Conservation (phyloP, 495 filamentous ascomycete species). For the Penicillium taxi region DNA sequence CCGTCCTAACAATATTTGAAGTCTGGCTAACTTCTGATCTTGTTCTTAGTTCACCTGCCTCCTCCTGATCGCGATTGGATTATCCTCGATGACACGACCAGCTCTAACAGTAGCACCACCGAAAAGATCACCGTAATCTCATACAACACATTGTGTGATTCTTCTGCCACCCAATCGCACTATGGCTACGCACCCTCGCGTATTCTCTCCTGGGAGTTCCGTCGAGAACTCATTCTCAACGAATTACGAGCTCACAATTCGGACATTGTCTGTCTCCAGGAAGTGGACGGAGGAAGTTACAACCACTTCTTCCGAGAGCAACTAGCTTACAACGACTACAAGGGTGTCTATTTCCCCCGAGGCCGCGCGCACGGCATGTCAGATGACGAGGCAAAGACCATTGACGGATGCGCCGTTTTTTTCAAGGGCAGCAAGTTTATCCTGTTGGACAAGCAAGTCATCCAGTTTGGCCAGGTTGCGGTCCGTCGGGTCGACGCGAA, state of each 20-base stretch:
- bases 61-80: slow-evolving; percentile 68
- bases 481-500: slow-evolving; percentile 94
- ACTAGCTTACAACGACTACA: slow-evolving; percentile 78
- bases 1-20: background rate
- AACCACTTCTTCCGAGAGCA: slow-evolving; percentile 79
- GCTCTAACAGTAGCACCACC: slow-evolving; percentile 26
- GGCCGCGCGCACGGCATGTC: slow-evolving; percentile 82
- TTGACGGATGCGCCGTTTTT: slow-evolving; percentile 95
- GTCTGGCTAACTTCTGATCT: slow-evolving; percentile 11
- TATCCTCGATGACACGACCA: slow-evolving; percentile 52
- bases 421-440: slow-evolving; percentile 90
- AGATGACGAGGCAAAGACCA: slow-evolving; percentile 72
- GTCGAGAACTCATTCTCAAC: slow-evolving; percentile 67
- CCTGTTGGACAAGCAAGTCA: slow-evolving; percentile 81
- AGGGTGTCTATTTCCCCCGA: slow-evolving; percentile 84
- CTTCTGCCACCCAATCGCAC: slow-evolving; percentile 69
- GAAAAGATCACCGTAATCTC: slow-evolving; percentile 72
- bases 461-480: slow-evolving; percentile 86
- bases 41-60: slow-evolving; percentile 43
- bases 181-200: slow-evolving; percentile 84
- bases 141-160: slow-evolving; percentile 92
- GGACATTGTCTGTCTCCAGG: slow-evolving; percentile 88
- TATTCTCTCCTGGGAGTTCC: slow-evolving; percentile 76
- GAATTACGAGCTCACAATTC: slow-evolving; percentile 74
- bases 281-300: slow-evolving; percentile 84